phyloP scores from a whole-genome alignment of 208 protist species.

The Phytomonas francai region DNA sequence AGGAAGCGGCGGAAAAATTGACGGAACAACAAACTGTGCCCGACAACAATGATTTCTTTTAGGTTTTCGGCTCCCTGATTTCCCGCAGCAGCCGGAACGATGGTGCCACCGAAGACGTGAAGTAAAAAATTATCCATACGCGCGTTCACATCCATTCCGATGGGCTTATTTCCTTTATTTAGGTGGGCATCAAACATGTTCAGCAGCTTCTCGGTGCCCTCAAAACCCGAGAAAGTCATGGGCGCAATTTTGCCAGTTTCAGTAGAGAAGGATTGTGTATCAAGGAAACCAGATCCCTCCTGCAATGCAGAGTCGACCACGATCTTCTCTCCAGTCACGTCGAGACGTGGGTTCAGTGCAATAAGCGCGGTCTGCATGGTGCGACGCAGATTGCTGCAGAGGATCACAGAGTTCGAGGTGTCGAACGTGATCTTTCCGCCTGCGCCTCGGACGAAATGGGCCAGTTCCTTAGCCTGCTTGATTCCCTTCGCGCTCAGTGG shows the following conservation, averaged over 20 bases:
- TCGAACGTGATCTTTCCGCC: slow-evolving; percentile 62
- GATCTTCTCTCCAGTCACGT: slow-evolving; percentile 60
- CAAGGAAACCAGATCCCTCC: slow-evolving; percentile 88
- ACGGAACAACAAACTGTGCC: slow-evolving; percentile 87
- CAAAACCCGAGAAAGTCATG: slow-evolving; percentile 38
- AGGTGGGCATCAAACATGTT: slow-evolving; percentile 53
- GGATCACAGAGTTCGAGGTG: slow-evolving; percentile 50
- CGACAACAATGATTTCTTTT: slow-evolving; percentile 85
- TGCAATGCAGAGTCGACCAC: slow-evolving; percentile 82
- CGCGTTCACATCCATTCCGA: slow-evolving; percentile 56
- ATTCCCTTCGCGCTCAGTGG: slow-evolving; percentile 74
- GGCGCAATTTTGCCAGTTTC: slow-evolving; percentile 66
- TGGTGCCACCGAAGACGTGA: slow-evolving; percentile 57
- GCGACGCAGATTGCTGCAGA: slow-evolving; percentile 81
- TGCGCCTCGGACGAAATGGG: slow-evolving; percentile 48
- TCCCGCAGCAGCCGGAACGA: slow-evolving; percentile 13
- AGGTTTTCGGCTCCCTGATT: slow-evolving; percentile 13
- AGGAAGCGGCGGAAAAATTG: slow-evolving; percentile 87
- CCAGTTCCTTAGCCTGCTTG: slow-evolving; percentile 61
- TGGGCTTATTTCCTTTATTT: slow-evolving; percentile 71
- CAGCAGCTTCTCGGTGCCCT: slow-evolving; percentile 27
- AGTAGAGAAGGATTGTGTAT: slow-evolving; percentile 81
- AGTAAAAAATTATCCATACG: slow-evolving; percentile 76
- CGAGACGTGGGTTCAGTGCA: slow-evolving; percentile 49
- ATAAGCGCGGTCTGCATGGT: slow-evolving; percentile 82